Base-by-base conservation (phyloP, 495 filamentous ascomycete species). In the Podospora pseudoanserina region DNA sequence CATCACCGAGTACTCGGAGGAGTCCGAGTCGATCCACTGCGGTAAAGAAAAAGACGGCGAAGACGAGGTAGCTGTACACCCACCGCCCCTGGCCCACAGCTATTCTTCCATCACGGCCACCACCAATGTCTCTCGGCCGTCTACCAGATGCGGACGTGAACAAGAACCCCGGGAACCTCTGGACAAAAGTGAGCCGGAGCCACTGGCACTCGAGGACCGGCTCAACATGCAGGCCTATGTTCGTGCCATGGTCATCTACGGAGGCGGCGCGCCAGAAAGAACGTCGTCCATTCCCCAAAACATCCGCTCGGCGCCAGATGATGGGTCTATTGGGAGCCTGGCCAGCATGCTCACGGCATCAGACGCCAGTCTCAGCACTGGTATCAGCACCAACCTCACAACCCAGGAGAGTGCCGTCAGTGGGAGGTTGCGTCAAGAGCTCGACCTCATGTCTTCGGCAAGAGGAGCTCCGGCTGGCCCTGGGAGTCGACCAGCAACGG, bases 1-100 rank as follows among this genome's bases (percentile, higher is more conserved):
- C 64, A 70, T 70, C 64, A 64, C 16, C 27, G 68, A 70, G 19
- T 44, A 64, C 64, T 66, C 68, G 26, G 59, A 61, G 27, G 68
- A 70, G 19, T n/a, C 39, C 39, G 39, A 63, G 20, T n/a, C 59
- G 1, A 6, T 15, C 23, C 39, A 11, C 6, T 49, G 39, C 39
- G 39, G 39, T 11, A 49, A 49, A 16, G 39, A 49, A 49, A 49
- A 11, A 49, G 39, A 49, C 15, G 39, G 7, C 39, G 39, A 11
- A 13, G 39, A 49, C 2, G 39, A 49, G 39, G 13, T 49, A 49
- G 6, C 39, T 2, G 39, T 49, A 11, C 39, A 5, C 39, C 39
- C 39, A 16, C 39, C 6, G 6, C 13, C 39, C 0, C 39, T 49
- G 9, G 39, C 39, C 39, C 39, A 49, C 39, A 49, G 39, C 15